Base-by-base conservation (phyloP, 73 alveolate genomes). In the Paraurostyla sp. region DNA sequence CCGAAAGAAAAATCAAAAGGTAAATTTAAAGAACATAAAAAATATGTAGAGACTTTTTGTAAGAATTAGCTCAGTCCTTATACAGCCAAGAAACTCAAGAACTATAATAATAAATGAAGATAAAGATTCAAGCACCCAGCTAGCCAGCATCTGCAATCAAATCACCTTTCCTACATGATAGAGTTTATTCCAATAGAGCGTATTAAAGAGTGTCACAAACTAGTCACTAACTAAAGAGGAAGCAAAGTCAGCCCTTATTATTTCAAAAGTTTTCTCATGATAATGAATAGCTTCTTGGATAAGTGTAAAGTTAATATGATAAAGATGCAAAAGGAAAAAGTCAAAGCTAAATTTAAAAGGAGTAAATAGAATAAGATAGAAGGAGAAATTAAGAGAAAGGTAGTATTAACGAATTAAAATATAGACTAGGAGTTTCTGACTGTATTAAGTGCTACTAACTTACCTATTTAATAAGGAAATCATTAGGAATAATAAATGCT, bases 141-240 rank as follows among this genome's bases (percentile, higher is more conserved):
- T 9, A 6, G 9, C 41, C 16, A 22, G 41, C 20, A 11, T n/a
- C 11, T 20, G 11, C 22, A 11, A 25, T 23, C 42, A 32, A 65
- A 38, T 20, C 41, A 4, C 60, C 82, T 11, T 65, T 22, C 41
- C n/a, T 65, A 18, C 82, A 65, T 65, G 82, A 65, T 65, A 65
- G 58, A 65, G 20, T 65, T 40, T 65, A 65, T 30, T 65, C 82
- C 16, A 56, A 65, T 32, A 3, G 58, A 38, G 6, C 60, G 7
- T 65, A 38, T 65, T 36, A 65, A 65, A 38, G 82, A 38, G 42
- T 65, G 32, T 36, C 60, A 3, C 41, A 3, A 2, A 65, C 82
- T 1, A 65, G 82, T 65, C 58, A 65, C 38, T 38, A 65, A 65
- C 9, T 38, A 22, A 38, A 65, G 13, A 32, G 82, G 25, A 65